Evolutionary conservation across 495 filamentous ascomycete species (phyloP).

Genomic region (Pyronema omphalodes): DNA sequence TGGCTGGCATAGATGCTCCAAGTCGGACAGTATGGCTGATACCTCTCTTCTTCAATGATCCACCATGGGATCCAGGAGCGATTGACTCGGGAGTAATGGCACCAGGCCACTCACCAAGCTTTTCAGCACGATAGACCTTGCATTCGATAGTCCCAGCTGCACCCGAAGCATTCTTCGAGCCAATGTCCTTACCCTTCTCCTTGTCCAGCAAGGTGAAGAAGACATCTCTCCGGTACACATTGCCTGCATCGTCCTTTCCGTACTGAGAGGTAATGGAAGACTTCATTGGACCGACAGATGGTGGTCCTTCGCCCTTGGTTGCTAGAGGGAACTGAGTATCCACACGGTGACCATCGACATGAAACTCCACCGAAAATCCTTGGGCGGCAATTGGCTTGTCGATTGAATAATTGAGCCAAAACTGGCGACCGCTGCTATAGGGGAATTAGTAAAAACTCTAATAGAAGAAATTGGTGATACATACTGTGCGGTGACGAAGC

Average conservation of each 20-base stretch:
- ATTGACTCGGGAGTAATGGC: constrained; percentile 8
- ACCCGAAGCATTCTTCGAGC: neutral
- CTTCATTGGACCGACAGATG: constrained; percentile 10
- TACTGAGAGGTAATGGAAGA: constrained; percentile 20
- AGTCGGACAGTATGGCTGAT: constrained; percentile 11
- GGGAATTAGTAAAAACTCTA: neutral
- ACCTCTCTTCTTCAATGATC: neutral
- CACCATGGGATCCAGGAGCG: neutral
- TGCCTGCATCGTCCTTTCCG: constrained; percentile 1
- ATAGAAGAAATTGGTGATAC: neutral
- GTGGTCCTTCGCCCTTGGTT: neutral
- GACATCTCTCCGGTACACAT: constrained; percentile 12
- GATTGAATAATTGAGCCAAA: constrained; percentile 16
- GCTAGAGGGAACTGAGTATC: constrained; percentile 15
- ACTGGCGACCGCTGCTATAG: constrained; percentile 11
- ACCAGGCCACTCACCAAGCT: constrained; percentile 5
- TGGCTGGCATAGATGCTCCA: constrained; percentile 9
- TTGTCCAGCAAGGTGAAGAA: constrained; percentile 11
- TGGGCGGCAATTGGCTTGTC: constrained; percentile 10
- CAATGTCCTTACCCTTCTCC: neutral
- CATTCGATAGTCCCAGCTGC: constrained; percentile 15
- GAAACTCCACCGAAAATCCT: constrained; percentile 14
- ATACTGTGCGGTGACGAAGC: constrained; percentile 16
- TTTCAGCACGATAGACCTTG: constrained; percentile 16
- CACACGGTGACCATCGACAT: constrained; percentile 16